A percentile compares a stretch with the other conserved stretches of the same genome.
Conservation (phyloP, 2,329 filamentous ascomycete genomes). For the Hypoxylon sp. region DNA sequence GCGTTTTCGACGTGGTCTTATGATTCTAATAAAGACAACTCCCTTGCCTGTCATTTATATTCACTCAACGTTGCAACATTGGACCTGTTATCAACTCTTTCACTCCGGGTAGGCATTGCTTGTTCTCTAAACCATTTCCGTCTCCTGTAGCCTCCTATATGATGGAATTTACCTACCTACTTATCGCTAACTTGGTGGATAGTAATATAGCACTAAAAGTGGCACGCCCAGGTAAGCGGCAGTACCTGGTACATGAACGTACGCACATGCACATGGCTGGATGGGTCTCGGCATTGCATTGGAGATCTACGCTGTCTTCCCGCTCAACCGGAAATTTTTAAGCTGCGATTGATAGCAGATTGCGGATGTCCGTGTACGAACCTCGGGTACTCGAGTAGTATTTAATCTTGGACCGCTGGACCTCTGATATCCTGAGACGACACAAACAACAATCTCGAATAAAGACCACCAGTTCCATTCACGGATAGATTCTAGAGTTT, state of each 20-base stretch:
- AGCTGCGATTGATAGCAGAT: slow-evolving; percentile 19
- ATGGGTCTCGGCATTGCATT: slow-evolving; percentile 40
- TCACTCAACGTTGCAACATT: background rate
- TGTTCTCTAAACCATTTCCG: background rate
- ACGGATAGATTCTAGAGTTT: background rate
- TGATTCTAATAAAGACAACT: slow-evolving; percentile 4
- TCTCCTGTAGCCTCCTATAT: background rate
- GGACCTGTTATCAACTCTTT: background rate
- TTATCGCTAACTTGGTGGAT: background rate
- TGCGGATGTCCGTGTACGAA: slow-evolving; percentile 33
- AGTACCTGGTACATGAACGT: slow-evolving; percentile 25
- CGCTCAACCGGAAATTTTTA: slow-evolving; percentile 38
- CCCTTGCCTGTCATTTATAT: slow-evolving; percentile 11
- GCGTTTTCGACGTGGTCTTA: slow-evolving; percentile 13
- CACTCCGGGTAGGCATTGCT: background rate
- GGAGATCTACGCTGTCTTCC: slow-evolving; percentile 30
- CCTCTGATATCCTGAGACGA: background rate
- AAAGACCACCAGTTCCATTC: background rate
- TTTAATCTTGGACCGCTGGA: background rate
- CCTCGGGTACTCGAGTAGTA: background rate
- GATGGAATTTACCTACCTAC: background rate
- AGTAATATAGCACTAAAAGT: background rate
- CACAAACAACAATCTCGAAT: background rate
- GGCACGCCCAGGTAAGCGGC: background rate
- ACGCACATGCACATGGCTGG: slow-evolving; percentile 22